Percentiles rank a stretch among this genome's conserved stretches.
Conservation (phyloP, 805 yeast species). For the Starmerella powellii region DNA sequence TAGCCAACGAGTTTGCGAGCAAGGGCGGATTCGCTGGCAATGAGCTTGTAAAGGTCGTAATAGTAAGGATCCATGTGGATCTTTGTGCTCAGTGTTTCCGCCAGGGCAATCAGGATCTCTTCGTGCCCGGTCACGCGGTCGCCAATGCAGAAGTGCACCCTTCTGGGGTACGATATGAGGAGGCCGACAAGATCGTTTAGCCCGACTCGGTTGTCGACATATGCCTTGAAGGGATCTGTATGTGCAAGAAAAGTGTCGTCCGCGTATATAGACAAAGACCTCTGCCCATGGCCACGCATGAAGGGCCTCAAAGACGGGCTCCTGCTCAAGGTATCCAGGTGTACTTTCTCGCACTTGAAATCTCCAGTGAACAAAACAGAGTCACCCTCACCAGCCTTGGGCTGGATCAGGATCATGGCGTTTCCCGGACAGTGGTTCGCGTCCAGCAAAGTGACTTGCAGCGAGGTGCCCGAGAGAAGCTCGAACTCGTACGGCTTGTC, state of each 20-base stretch:
- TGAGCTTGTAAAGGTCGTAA: slow-evolving; percentile 21
- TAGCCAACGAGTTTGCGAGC: slow-evolving; percentile 16
- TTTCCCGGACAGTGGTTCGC: slow-evolving; percentile 54
- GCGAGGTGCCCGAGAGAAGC: slow-evolving; percentile 1
- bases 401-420: slow-evolving; percentile 38
- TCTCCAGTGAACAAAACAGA: slow-evolving; percentile 47
- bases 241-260: slow-evolving; percentile 45
- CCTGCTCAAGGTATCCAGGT: slow-evolving; percentile 32
- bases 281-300: slow-evolving; percentile 24
- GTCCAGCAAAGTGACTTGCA: slow-evolving; percentile 36
- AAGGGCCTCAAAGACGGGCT: slow-evolving; percentile 37
- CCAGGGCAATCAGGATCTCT: slow-evolving; percentile 38
- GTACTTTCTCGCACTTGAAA: slow-evolving; percentile 44
- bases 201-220: slow-evolving; percentile 36
- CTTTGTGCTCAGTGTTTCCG: slow-evolving; percentile 21
- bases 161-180: slow-evolving; percentile 36
- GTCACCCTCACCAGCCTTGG: slow-evolving; percentile 24
- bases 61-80: slow-evolving; percentile 29
- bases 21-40: slow-evolving; percentile 20
- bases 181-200: slow-evolving; percentile 29
- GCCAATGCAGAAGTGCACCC: slow-evolving; percentile 33
- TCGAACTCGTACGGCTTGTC: slow-evolving; percentile 12
- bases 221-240: slow-evolving; percentile 38
- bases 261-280: slow-evolving; percentile 37
- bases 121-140: slow-evolving; percentile 42